These are phyloP conservation scores for Penicillium argentinense DNA, from an alignment of 495 filamentous ascomycete genomes.

Conservation along the genomic window DNA sequence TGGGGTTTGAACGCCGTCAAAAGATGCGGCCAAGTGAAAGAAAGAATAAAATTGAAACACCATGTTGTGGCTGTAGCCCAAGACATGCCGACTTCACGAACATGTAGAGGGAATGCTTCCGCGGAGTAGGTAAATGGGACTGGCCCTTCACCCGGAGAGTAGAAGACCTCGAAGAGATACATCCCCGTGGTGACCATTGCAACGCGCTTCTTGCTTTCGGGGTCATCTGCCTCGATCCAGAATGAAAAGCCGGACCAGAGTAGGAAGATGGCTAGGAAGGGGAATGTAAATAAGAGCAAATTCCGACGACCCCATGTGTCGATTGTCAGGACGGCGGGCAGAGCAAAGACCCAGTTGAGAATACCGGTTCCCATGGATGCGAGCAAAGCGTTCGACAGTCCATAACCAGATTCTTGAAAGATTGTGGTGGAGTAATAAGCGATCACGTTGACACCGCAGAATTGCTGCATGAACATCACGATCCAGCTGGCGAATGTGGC, in stretches of 20 bases:
- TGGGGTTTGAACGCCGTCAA: conserved; percentile 49
- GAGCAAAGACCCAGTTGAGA: conserved; percentile 64
- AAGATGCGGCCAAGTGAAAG: conserved; percentile 57
- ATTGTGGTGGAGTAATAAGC: conserved; percentile 57
- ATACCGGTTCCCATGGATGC: conserved; percentile 64
- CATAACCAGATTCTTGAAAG: conserved; percentile 51
- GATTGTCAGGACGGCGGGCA: conserved; percentile 68
- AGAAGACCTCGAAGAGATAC: conserved; percentile 52
- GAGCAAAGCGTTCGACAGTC: conserved; percentile 46
- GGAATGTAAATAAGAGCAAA: conserved; percentile 65
- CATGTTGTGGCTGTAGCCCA: conserved; percentile 55
- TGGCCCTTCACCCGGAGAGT: conserved; percentile 57
- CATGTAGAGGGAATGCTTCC: conserved; percentile 58
- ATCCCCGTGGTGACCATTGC: conserved; percentile 51
- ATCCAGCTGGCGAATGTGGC: conserved; percentile 52
- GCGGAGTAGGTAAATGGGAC: conserved; percentile 60
- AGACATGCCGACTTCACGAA: conserved; percentile 69
- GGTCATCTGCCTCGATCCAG: conserved; percentile 42
- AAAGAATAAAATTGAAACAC: conserved; percentile 55
- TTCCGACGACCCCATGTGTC: conserved; percentile 64
- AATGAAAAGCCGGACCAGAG: conserved; percentile 60
- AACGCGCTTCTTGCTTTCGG: conserved; percentile 34
- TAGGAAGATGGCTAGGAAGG: conserved; percentile 58
- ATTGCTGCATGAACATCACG: conserved; percentile 54
- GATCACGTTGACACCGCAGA: conserved; percentile 55